phyloP scores from a whole-genome alignment of 768 basidiomycete species.

The Dentipellis sp. region DNA sequence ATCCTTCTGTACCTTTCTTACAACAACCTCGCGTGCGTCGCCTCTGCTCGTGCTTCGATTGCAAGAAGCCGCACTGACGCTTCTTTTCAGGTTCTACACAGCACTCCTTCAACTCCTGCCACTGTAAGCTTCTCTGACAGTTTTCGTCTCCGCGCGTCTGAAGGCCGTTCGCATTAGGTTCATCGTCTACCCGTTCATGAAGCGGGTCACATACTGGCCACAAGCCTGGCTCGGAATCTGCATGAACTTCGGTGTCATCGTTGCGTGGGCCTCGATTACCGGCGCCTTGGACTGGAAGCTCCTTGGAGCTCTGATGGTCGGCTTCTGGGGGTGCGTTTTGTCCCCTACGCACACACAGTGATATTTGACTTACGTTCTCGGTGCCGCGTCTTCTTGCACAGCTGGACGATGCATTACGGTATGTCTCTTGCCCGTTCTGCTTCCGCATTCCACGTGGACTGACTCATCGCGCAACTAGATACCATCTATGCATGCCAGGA shows the following conservation, averaged over 20 bases:
- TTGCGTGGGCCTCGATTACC: slow-evolving; percentile 39
- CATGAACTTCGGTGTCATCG: slow-evolving; percentile 44
- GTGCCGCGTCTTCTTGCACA: slow-evolving; percentile 23
- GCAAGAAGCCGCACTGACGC: not conserved
- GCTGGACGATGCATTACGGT: slow-evolving; percentile 39
- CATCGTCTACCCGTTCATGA: slow-evolving; percentile 41
- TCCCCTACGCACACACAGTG: not conserved
- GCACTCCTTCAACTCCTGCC: slow-evolving; percentile 14
- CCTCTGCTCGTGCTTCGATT: not conserved
- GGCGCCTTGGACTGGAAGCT: slow-evolving; percentile 20
- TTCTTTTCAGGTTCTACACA: slow-evolving; percentile 5
- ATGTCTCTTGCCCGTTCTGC: not conserved
- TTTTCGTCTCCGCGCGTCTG: not conserved
- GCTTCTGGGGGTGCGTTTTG: slow-evolving; percentile 14
- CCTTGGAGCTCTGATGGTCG: slow-evolving; percentile 12
- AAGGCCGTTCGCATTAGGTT: slow-evolving; percentile 14
- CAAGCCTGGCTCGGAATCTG: slow-evolving; percentile 47
- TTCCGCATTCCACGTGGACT: not conserved
- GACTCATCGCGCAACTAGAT: slow-evolving; percentile 21
- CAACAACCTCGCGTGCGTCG: slow-evolving; percentile 4
- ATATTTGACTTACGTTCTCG: not conserved
- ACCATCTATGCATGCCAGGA: slow-evolving; percentile 78
- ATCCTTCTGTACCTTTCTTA: slow-evolving; percentile 11
- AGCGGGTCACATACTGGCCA: slow-evolving; percentile 51
- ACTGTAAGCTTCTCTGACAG: slow-evolving; percentile 7